Conservation (phyloP, 2,329 filamentous ascomycete species). For the Penicillium sp. region DNA sequence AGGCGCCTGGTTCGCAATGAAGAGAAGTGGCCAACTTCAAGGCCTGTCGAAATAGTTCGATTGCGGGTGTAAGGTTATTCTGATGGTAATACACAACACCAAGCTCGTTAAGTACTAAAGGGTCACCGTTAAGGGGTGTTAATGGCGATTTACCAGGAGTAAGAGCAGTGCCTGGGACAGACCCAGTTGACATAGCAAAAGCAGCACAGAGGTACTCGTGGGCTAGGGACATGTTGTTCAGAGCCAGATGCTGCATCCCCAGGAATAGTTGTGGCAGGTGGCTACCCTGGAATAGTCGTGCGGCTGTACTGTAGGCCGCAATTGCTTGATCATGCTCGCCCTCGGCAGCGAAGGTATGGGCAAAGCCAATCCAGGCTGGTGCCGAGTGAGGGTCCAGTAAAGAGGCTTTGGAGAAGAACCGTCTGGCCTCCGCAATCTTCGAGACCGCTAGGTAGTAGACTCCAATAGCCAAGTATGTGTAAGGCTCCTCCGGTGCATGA, state of each 20-base stretch:
- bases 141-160: slow-evolving; percentile 23
- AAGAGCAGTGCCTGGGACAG: slow-evolving; percentile 30
- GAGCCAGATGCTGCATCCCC: slow-evolving; percentile 95
- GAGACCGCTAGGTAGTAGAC: slow-evolving; percentile 90
- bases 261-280: slow-evolving; percentile 94
- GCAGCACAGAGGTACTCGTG: slow-evolving; percentile 93
- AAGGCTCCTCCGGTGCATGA: slow-evolving; percentile 84
- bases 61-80: slow-evolving; percentile 72
- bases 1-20: slow-evolving; percentile 77
- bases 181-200: slow-evolving; percentile 60
- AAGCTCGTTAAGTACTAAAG: slow-evolving; percentile 90
- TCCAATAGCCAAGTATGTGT: slow-evolving; percentile 90
- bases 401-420: slow-evolving; percentile 96
- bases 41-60: slow-evolving; percentile 74
- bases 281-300: slow-evolving; percentile 91
- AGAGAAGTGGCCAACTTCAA: slow-evolving; percentile 77
- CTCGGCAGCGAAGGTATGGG: slow-evolving; percentile 95
- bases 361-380: slow-evolving; percentile 97
- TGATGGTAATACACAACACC: slow-evolving; percentile 96
- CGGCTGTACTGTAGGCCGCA: slow-evolving; percentile 93
- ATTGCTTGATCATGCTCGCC: slow-evolving; percentile 98
- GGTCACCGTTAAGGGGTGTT: slow-evolving; percentile 58
- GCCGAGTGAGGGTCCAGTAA: slow-evolving; percentile 98
- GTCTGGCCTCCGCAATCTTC: slow-evolving; percentile 87
- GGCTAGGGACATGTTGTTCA: slow-evolving; percentile 92